Evolutionary conservation across 306 rosid species (phyloP), one percentile per base, ranked within the genome.

Genomic region (Quercus suber): DNA sequence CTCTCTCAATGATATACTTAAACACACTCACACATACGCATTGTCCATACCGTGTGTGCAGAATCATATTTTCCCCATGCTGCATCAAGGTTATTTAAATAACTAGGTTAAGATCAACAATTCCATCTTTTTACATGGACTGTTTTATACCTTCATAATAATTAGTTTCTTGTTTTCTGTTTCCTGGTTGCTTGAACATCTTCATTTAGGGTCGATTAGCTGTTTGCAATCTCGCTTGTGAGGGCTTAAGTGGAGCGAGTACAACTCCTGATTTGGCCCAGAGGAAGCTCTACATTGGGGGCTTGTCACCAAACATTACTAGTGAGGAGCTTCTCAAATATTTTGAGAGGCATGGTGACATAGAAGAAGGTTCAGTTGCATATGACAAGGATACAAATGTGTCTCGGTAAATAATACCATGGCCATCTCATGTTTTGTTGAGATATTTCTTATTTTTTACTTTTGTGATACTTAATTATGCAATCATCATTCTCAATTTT

Each of bases 341-440:
- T 80, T 88, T 94, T 53, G 73, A 59, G 52, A 89, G 85, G 84
- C 85, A 87, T 81, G 98, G 98, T 57, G 90, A 86, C 37, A 92
- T 90, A 82, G 97, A 90, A 86, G 97, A 94, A 89, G 96, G 95
- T 74, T 90, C 98, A 14, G 96, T 90, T 86, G 94, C 90, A 55
- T 93, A 91, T 85, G 91, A 89, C 84, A 90, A 90, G 77, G 92
- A 93, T 84, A 77, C 95, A 73, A 85, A 87, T 85, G 91, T 83
- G 79, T 89, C 95, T 64, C 88, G 95, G 97, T 89, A 78, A 76
- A 75, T 81, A 60, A 60, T 45, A 43, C 13, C 55, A 35, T 43
- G 55, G 25, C 21, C 31, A 28, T 12, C 21, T 30, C 68, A 43
- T 56, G 45, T 73, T 11, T 73, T 78, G 78, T 67, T 28, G 13